Evolutionary conservation across 2,329 filamentous ascomycete species (phyloP).

Genomic region (Diaporthe humulicola): DNA sequence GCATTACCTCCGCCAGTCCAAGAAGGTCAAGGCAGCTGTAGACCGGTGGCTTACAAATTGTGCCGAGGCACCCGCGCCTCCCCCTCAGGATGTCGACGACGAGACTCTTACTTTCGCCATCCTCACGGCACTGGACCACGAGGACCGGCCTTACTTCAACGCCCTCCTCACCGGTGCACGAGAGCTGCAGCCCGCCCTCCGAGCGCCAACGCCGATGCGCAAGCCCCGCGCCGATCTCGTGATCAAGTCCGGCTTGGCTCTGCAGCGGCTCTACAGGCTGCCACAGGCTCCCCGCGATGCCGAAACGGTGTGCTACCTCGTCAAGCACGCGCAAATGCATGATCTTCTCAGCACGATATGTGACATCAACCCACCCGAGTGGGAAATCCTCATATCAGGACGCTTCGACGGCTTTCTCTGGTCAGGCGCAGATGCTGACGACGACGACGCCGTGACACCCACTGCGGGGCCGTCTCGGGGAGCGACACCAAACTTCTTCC

Average conservation of each 20-base stretch:
- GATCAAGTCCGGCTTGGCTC: slow-evolving; percentile 79
- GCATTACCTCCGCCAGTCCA: slow-evolving; percentile 91
- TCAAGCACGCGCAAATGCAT: slow-evolving; percentile 86
- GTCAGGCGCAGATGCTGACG: slow-evolving; percentile 83
- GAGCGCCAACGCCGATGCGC: slow-evolving; percentile 77
- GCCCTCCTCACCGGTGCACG: slow-evolving; percentile 76
- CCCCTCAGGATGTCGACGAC: slow-evolving; percentile 91
- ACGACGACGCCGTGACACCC: slow-evolving; percentile 54
- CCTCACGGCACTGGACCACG: slow-evolving; percentile 83
- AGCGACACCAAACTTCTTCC: slow-evolving; percentile 66
- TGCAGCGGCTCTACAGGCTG: slow-evolving; percentile 89
- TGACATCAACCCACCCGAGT: slow-evolving; percentile 91
- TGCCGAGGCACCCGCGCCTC: slow-evolving; percentile 78
- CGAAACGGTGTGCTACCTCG: slow-evolving; percentile 86
- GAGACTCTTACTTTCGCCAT: slow-evolving; percentile 96
- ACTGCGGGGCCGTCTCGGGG: slow-evolving; percentile 60
- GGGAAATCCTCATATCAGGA: slow-evolving; percentile 94
- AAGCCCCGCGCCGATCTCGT: slow-evolving; percentile 80
- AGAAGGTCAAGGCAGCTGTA: slow-evolving; percentile 91
- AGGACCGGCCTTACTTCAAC: slow-evolving; percentile 85
- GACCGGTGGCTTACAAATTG: slow-evolving; percentile 91
- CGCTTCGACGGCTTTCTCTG: slow-evolving; percentile 96
- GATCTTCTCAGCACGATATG: slow-evolving; percentile 88
- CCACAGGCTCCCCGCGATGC: slow-evolving; percentile 82
- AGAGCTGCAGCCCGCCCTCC: slow-evolving; percentile 67